Percentiles rank a stretch among this genome's conserved stretches.
Conservation (phyloP, 1,284 basidiomycete genomes). For the Wolfiporia cocos region DNA sequence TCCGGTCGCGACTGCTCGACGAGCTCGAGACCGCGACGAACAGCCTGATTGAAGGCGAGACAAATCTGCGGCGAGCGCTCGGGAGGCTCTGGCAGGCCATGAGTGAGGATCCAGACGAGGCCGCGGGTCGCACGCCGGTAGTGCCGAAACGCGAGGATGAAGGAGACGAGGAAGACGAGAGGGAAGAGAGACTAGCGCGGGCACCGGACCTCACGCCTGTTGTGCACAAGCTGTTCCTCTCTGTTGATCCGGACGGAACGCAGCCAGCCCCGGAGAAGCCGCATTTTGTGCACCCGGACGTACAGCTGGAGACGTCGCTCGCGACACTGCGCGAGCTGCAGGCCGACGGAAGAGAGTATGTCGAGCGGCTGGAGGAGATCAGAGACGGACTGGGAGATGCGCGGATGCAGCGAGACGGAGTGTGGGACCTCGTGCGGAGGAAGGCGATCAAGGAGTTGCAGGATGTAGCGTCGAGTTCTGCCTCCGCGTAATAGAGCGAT, state of each 20-base stretch:
- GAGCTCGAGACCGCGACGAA: slow-evolving; percentile 76
- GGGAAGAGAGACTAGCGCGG: slow-evolving; percentile 35
- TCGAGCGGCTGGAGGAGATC: slow-evolving; percentile 74
- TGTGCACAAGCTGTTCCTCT: slow-evolving; percentile 62
- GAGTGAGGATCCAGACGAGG: slow-evolving; percentile 50
- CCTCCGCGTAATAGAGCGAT: slow-evolving; percentile 18
- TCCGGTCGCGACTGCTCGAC: slow-evolving; percentile 67
- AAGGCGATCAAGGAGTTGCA: slow-evolving; percentile 70
- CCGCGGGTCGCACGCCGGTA: slow-evolving; percentile 29
- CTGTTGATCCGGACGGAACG: slow-evolving; percentile 37
- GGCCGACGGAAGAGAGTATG: slow-evolving; percentile 77
- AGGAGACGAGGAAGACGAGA: slow-evolving; percentile 30
- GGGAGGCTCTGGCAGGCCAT: slow-evolving; percentile 76
- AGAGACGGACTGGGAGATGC: slow-evolving; percentile 69
- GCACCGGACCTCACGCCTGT: slow-evolving; percentile 61
- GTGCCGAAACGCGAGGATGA: slow-evolving; percentile 63
- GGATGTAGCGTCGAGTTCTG: slow-evolving; percentile 41
- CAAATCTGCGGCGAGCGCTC: slow-evolving; percentile 59
- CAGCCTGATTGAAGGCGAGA: slow-evolving; percentile 74
- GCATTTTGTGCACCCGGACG: slow-evolving; percentile 56
- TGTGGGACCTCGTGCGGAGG: slow-evolving; percentile 71
- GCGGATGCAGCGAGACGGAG: slow-evolving; percentile 55
- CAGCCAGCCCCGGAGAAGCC: slow-evolving; percentile 44
- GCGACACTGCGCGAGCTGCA: slow-evolving; percentile 67
- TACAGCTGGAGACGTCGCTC: slow-evolving; percentile 68